A percentile compares a stretch with the other conserved stretches of the same genome.
These are phyloP conservation scores for Hygrocybe punicea DNA, from an alignment of 768 basidiomycete species.

Conservation along the genomic window DNA sequence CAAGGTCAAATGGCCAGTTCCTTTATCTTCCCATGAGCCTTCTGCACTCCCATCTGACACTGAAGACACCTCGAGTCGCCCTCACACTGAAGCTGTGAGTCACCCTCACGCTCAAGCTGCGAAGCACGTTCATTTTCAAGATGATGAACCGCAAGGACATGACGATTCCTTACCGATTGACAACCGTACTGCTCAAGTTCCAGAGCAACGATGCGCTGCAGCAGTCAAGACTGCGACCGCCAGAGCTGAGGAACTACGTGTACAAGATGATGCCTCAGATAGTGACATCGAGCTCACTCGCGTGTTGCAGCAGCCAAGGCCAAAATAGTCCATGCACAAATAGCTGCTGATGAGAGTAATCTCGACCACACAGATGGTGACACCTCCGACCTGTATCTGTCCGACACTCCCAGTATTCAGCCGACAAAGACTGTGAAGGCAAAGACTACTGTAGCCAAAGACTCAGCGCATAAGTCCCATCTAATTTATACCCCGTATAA, in stretches of 20 bases:
- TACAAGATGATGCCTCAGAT: not conserved
- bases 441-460: not conserved
- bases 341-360: not conserved
- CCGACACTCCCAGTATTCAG: not conserved
- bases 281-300: too few relatives aligned
- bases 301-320: too few relatives aligned
- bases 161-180: not conserved
- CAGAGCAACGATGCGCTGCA: too few relatives aligned
- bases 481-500: not conserved
- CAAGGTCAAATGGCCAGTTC: not conserved
- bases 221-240: too few relatives aligned
- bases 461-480: not conserved
- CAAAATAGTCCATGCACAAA: not conserved
- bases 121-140: too few relatives aligned
- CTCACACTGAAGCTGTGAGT: too few relatives aligned
- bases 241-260: too few relatives aligned
- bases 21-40: not conserved
- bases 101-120: not conserved
- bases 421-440: too few relatives aligned
- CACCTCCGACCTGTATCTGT: not conserved
- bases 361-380: not conserved
- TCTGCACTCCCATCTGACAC: not conserved
- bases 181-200: too few relatives aligned
- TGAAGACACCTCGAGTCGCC: not conserved
- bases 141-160: not conserved